Base-by-base conservation (phyloP, 352 stramenopile species). In the Saprolegnia parasitica region DNA sequence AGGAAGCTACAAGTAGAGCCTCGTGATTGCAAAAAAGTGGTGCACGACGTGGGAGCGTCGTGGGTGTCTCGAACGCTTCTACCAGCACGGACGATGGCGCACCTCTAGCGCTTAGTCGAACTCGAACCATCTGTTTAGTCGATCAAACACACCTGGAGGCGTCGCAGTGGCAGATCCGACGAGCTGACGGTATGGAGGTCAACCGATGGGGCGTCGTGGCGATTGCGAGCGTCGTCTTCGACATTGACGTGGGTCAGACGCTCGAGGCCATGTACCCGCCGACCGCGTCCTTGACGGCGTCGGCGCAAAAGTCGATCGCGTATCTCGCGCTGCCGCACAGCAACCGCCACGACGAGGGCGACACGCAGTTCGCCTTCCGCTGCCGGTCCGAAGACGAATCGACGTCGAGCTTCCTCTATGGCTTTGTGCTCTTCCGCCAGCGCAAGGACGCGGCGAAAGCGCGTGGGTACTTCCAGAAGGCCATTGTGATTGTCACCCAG, bases 341-440 rank as follows among this genome's bases (percentile, higher is more conserved):
- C 77, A 94, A 91, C 78, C 90, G 87, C 60, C 86, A 91, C 73
- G 81, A 93, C 56, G 87, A 95, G 57, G 87, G 87, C 21, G 86
- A 96, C 74, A 91, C 84, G 62, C 84, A 94, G 71, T 96, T 92
- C 65, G 79, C 81, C 9, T 87, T 93, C 65, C 84, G 87, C 66
- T 91, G 90, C 55, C 75, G 76, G 29, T 15, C 13, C 3, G 18
- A 67, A 45, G 58, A 56, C 40, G n/a, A 40, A 11, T 35, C 39
- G 65, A n/a, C 62, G 67, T 72, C 56, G 45, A 35, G 54, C 39
- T 91, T 91, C 46, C 71, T 92, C 4, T 93, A 88, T 61, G 86
- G 86, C 16, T 94, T 93, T 64, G 86, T 93, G 71, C 78, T 96
- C 32, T 96, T 95, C 57, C 82, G 86, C 0, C 86, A 94, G 63